Evolutionary conservation across 1,284 basidiomycete genomes (phyloP).

Genomic region (Flammula alnicola): DNA sequence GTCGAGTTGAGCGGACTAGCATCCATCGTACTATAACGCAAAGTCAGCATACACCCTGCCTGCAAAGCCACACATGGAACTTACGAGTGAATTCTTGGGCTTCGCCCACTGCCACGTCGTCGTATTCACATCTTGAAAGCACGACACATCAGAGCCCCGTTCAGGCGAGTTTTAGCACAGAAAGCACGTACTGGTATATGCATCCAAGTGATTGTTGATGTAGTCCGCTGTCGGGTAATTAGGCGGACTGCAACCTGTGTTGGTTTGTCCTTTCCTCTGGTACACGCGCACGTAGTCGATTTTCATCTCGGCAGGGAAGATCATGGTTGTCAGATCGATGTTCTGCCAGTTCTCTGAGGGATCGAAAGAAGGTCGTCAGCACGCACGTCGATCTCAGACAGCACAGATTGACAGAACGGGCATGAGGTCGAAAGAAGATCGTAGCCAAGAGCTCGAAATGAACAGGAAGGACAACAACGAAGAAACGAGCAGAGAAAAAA

Average conservation of each 20-base stretch:
- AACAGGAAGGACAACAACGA: no score
- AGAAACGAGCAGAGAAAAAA: conserved; percentile 1
- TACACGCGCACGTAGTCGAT: conserved; percentile 78
- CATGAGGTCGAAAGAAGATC: conserved; percentile 6
- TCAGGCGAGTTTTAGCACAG: not conserved
- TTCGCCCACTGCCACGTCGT: conserved; percentile 39
- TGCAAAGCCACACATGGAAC: conserved; percentile 9
- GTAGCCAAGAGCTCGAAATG: conserved; percentile 7
- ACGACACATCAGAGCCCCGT: not conserved
- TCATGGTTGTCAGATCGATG: conserved; percentile 53
- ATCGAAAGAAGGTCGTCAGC: not conserved
- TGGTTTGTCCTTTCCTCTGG: conserved; percentile 57
- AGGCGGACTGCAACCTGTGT: conserved; percentile 59
- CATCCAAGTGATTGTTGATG: conserved; percentile 56
- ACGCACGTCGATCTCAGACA: no score
- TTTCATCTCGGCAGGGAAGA: conserved; percentile 68
- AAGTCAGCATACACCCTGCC: not conserved
- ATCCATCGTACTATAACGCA: conserved; percentile 8
- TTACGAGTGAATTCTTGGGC: conserved; percentile 38
- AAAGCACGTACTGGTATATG: conserved; percentile 47
- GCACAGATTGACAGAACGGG: no score
- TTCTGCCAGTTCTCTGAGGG: conserved; percentile 51
- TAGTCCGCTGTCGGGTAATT: conserved; percentile 67
- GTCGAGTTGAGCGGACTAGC: not conserved
- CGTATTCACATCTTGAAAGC: conserved; percentile 36